phyloP scores from a whole-genome alignment of 2,329 filamentous ascomycete genomes.

The Tolypocladium cylindrosporum region DNA sequence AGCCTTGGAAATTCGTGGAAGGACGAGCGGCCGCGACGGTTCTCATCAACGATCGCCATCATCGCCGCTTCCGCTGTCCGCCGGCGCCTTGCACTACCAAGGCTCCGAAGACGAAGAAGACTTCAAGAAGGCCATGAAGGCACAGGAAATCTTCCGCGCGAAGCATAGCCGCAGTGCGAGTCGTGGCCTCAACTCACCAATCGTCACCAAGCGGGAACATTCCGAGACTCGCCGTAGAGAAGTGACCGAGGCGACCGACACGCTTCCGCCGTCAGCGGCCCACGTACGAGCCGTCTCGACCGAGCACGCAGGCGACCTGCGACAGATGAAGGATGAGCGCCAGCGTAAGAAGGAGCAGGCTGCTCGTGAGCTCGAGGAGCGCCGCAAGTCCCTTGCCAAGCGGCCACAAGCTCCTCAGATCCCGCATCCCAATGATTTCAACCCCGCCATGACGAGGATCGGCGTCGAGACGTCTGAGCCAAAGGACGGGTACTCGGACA shows the following conservation, averaged over 20 bases:
- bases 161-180: conserved; percentile 43
- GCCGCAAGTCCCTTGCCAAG: conserved; percentile 72
- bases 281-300: conserved; percentile 29
- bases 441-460: conserved; percentile 13
- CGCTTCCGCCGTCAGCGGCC: conserved; percentile 17
- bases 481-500: conserved; percentile 27
- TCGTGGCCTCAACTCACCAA: conserved; percentile 27
- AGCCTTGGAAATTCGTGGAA: conserved; percentile 45
- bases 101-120: conserved; percentile 58
- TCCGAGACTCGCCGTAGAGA: conserved; percentile 29
- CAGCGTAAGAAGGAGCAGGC: conserved; percentile 63
- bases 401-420: conserved; percentile 73
- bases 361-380: conserved; percentile 79
- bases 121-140: conserved; percentile 40
- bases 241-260: conserved; percentile 18
- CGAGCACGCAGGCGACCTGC: conserved; percentile 43
- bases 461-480: conserved; percentile 34
- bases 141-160: conserved; percentile 45
- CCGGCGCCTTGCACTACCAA: conserved; percentile 24
- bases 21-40: conserved; percentile 50
- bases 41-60: conserved; percentile 63
- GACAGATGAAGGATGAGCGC: conserved; percentile 47
- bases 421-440: conserved; percentile 56
- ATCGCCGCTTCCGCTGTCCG: conserved; percentile 69
- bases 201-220: conserved; percentile 22